Evolutionary conservation across 2,329 filamentous ascomycete species (phyloP).

Genomic region (Aspergillus nomiae): DNA sequence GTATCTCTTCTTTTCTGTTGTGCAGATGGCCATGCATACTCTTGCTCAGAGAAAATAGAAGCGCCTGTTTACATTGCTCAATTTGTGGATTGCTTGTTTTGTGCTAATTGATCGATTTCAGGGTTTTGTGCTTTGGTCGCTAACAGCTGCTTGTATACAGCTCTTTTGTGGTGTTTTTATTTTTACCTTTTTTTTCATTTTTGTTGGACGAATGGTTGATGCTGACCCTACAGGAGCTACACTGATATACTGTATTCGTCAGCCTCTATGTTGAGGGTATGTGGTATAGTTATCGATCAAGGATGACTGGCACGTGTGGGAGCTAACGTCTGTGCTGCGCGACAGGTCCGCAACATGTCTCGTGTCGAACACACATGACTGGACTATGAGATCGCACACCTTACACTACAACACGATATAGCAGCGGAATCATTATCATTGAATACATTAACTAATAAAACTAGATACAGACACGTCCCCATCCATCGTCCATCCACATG

Average conservation of each 20-base stretch:
- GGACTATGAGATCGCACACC: neutral
- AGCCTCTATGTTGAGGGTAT: neutral
- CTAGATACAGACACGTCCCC: slow-evolving; percentile 10
- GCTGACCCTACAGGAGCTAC: neutral
- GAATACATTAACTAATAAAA: slow-evolving; percentile 9
- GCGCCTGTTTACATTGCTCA: neutral
- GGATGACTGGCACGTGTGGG: neutral
- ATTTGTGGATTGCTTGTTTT: neutral
- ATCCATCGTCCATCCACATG: neutral
- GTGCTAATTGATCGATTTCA: neutral
- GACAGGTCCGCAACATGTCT: neutral
- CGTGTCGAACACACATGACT: neutral
- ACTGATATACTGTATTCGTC: neutral
- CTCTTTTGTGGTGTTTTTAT: neutral
- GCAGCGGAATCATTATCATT: neutral
- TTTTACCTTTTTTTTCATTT: neutral
- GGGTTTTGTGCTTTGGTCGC: neutral
- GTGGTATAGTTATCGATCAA: neutral
- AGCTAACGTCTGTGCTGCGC: neutral
- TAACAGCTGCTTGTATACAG: neutral
- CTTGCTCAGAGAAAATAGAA: neutral
- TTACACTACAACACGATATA: neutral
- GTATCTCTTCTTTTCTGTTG: neutral
- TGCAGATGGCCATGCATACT: neutral
- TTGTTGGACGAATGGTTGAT: neutral